phyloP scores from a whole-genome alignment of 2,329 filamentous ascomycete species.

The Alternaria panax region DNA sequence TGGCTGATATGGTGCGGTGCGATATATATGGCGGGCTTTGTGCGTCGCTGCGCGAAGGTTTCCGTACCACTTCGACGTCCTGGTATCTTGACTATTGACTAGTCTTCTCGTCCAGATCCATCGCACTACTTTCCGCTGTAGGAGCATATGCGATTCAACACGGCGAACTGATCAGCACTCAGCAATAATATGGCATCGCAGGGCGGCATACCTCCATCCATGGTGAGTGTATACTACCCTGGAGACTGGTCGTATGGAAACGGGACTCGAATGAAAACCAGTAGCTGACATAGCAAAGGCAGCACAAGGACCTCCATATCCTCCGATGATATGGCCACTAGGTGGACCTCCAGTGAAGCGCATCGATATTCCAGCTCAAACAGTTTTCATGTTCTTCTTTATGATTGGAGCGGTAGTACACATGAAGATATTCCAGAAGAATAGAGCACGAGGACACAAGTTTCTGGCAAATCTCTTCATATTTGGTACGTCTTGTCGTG shows the following conservation, averaged over 20 bases:
- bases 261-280: background rate
- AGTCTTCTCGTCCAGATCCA: background rate
- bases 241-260: background rate
- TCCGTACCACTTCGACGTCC: conserved; percentile 1
- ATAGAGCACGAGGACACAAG: conserved; percentile 49
- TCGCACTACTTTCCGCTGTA: background rate
- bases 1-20: conserved; percentile 9
- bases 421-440: conserved; percentile 53
- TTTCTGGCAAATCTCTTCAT: conserved; percentile 52
- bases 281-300: conserved; percentile 24
- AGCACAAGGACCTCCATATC: conserved; percentile 38
- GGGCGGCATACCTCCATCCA: conserved; percentile 21
- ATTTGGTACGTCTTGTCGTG: conserved; percentile 42
- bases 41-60: conserved; percentile 8
- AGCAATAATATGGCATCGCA: conserved; percentile 20
- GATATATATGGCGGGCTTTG: conserved; percentile 20
- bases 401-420: conserved; percentile 50
- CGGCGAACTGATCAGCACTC: background rate
- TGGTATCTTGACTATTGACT: background rate
- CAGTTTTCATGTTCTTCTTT: conserved; percentile 54
- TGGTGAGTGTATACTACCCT: conserved; percentile 13
- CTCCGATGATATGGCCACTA: conserved; percentile 40
- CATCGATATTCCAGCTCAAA: conserved; percentile 52
- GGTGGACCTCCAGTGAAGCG: conserved; percentile 49
- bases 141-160: background rate